Evolutionary conservation across 2,329 filamentous ascomycete genomes (phyloP), one percentile per base, ranked within the genome.

Genomic region (Rugonectria rugulosa): DNA sequence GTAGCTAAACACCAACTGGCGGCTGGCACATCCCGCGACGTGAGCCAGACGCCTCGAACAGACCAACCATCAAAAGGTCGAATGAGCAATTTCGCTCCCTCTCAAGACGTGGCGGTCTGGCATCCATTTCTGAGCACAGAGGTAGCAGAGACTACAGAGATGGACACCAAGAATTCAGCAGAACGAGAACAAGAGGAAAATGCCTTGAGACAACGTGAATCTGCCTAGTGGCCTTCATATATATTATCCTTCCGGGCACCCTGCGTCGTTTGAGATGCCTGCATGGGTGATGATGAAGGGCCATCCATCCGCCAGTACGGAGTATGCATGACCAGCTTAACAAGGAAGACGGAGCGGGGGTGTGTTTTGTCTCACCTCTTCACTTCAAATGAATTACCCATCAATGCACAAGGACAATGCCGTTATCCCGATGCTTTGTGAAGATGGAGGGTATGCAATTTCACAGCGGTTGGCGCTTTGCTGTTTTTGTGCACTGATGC

Each of bases 211-310:
- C 36, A 17, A 41, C 26, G 27, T 17, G 37, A 44, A 32, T 29
- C 41, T 34, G 53, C 53, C 53, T 56, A 56, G 53, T 50, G 46
- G 41, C 43, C 53, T 42, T 56, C 53, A 56, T 45, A n/a, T 56
- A 50, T 12, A 56, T 56, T 56, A 27, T 40, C 3, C 26, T 49
- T 46, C 45, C 46, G 46, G 27, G 41, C 41, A 45, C 46, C 47
- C 23, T 14, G 29, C 20, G 12, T 43, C 15, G 53, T 56, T 56
- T 56, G 44, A 17, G 34, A 51, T 27, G 46, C 46, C 46, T 42
- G 53, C 53, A 56, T 56, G 53, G 50, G 45, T 21, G 21, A 50
- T 45, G 34, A 44, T 23, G 37, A 32, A 53, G 41, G 24, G 43
- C n/a, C n/a, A n/a, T 36, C 51, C 38, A 27, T 47, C 27, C 36